Evolutionary conservation across 2,329 filamentous ascomycete species (phyloP), one percentile per base, ranked within the genome.

Genomic region (Phymatotrichopsis omnivora): DNA sequence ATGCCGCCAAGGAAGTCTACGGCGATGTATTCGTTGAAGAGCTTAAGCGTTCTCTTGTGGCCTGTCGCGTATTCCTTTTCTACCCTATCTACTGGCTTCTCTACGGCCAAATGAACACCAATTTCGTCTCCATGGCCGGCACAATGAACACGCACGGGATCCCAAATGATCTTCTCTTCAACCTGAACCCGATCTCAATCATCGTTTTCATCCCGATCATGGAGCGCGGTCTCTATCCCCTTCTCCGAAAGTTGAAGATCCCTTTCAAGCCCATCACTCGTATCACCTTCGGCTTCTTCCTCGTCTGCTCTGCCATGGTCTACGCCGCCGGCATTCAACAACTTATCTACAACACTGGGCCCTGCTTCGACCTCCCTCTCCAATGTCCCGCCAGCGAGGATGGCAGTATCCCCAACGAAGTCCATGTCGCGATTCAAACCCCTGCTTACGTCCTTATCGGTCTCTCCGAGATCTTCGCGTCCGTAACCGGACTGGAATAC

Each of bases 1-100:
- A 84, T 42, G 78, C 75, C 0, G 68, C 80, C 47, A 84, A 83
- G 65, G 78, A 78, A 3, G 27, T 34, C 6, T 46, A 51, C 14
- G 50, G 46, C n/a, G 78, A 84, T 56, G 69, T 72, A 55, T 85
- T 85, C 55, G 67, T 85, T 38, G 78, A 82, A 2, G 81, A 85
- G 59, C 66, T 85, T 38, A 80, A 80, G 65, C 76, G 78, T 68
- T 60, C 67, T 1, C 61, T 72, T 5, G 61, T 81, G 71, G 81
- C 80, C 12, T 85, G 80, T 68, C 76, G 79, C 56, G 78, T 84
- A 43, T 84, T 85, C 51, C 59, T 71, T 52, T 78, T 78, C 59
- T 77, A 75, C 53, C 76, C 77, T 25, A 68, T 79, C 56, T 81
- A 75, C 66, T 82, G 76, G 75, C 68, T 82, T 20, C 73, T 75